Conservation (phyloP, 768 basidiomycete species). For the Trametes coccinea region DNA sequence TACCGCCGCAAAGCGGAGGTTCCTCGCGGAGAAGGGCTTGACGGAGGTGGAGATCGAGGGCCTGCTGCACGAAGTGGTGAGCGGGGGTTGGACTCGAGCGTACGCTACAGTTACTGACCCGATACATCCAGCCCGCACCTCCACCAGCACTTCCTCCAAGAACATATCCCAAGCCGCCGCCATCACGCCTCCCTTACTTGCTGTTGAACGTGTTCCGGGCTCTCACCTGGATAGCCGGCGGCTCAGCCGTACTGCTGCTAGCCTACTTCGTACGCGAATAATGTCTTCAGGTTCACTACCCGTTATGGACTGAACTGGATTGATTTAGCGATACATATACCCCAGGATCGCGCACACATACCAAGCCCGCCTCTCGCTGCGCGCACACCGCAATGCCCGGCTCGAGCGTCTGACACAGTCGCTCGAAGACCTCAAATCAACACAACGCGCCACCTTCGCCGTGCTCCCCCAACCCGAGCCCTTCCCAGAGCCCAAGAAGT, state of each 20-base stretch:
- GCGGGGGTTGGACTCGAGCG: conserved; percentile 27
- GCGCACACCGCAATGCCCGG: conserved; percentile 58
- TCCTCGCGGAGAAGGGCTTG: conserved; percentile 72
- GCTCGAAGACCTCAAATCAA: conserved; percentile 52
- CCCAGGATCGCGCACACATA: conserved; percentile 62
- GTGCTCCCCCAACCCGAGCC: conserved; percentile 56
- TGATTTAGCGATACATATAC: conserved; percentile 62
- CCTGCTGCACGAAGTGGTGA: conserved; percentile 58
- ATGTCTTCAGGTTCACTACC: background rate
- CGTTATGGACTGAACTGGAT: background rate
- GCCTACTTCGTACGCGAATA: conserved; percentile 61
- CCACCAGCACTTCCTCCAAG: conserved; percentile 56
- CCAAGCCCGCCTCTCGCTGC: conserved; percentile 61
- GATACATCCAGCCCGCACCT: background rate
- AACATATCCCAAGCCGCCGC: conserved; percentile 69
- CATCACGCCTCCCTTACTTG: conserved; percentile 67
- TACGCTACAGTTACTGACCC: conserved; percentile 1
- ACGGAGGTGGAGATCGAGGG: conserved; percentile 57
- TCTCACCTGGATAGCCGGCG: conserved; percentile 65
- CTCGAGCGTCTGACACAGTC: conserved; percentile 56
- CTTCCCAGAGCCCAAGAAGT: conserved; percentile 48
- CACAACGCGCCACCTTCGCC: conserved; percentile 55
- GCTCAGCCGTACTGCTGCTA: conserved; percentile 57
- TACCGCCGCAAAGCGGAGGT: conserved; percentile 53
- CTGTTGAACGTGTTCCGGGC: conserved; percentile 62